A percentile compares a stretch with the other conserved stretches of the same genome.
These are phyloP conservation scores for Symbiotaphrina buchneri DNA, from an alignment of 495 filamentous ascomycete species.

Conservation along the genomic window DNA sequence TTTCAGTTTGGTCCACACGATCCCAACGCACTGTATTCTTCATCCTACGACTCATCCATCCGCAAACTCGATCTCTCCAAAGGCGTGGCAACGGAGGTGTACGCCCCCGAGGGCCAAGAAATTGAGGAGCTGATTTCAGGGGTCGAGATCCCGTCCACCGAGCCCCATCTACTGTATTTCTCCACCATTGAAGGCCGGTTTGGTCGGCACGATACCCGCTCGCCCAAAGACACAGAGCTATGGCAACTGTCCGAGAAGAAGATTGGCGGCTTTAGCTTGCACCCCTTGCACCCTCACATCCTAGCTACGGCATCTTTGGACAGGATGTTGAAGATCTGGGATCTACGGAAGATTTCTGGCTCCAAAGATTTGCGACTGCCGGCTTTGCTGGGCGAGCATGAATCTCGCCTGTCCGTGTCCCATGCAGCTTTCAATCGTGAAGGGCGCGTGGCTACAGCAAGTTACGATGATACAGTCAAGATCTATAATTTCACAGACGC, in stretches of 20 bases:
- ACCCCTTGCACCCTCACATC: slow-evolving; percentile 56
- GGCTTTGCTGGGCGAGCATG: slow-evolving; percentile 55
- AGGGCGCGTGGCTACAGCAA: slow-evolving; percentile 73
- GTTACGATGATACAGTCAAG: slow-evolving; percentile 89
- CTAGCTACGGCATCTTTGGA: slow-evolving; percentile 85
- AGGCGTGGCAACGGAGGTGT: slow-evolving; percentile 54
- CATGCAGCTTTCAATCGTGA: slow-evolving; percentile 70
- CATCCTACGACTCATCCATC: slow-evolving; percentile 89
- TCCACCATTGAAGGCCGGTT: slow-evolving; percentile 64
- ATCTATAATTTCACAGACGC: slow-evolving; percentile 57
- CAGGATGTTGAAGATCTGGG: slow-evolving; percentile 78
- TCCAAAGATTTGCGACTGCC: slow-evolving; percentile 26
- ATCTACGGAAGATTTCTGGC: slow-evolving; percentile 55
- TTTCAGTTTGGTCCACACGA: slow-evolving; percentile 58
- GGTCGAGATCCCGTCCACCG: slow-evolving; percentile 46
- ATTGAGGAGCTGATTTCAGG: slow-evolving; percentile 62
- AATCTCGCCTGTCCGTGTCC: slow-evolving; percentile 63
- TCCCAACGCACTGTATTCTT: slow-evolving; percentile 46
- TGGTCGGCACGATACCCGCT: slow-evolving; percentile 56
- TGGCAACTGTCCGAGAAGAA: slow-evolving; percentile 81
- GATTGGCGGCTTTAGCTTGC: slow-evolving; percentile 77
- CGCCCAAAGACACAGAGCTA: slow-evolving; percentile 27
- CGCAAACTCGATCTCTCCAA: slow-evolving; percentile 69
- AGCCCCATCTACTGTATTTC: slow-evolving; percentile 64
- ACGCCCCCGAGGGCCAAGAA: slow-evolving; percentile 32